Conservation (phyloP, 106 monocot species). For the Phalaenopsis equestris region DNA sequence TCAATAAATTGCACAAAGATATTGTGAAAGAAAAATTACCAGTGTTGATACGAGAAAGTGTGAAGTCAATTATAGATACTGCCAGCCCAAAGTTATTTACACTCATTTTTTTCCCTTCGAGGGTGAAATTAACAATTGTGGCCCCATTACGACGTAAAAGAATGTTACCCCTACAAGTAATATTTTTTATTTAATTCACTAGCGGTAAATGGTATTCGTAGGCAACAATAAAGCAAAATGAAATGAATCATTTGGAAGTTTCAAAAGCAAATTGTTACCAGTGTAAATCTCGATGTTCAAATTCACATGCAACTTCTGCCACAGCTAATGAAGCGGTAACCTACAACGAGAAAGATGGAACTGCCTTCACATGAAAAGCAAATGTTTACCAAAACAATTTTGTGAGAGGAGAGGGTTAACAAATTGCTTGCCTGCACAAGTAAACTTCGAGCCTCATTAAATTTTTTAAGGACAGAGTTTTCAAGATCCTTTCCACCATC, state of each 20-base stretch:
- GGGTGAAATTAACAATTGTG: conserved; percentile 31
- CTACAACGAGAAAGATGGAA: conserved; percentile 21
- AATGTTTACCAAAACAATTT: neutral
- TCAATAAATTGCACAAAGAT: neutral
- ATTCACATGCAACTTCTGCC: conserved; percentile 88
- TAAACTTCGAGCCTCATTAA: conserved; percentile 80
- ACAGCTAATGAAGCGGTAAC: conserved; percentile 84
- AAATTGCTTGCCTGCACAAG: conserved; percentile 50
- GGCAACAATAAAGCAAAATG: conserved; percentile 11
- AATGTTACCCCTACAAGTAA: conserved; percentile 83
- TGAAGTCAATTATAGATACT: conserved; percentile 90
- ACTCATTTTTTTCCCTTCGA: conserved; percentile 56
- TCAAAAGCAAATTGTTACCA: conserved; percentile 32
- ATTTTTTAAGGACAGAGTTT: conserved; percentile 70
- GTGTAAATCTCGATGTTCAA: conserved; percentile 98
- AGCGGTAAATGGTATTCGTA: neutral
- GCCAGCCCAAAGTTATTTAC: conserved; percentile 62
- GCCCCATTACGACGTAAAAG: conserved; percentile 51
- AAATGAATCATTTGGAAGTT: conserved; percentile 1
- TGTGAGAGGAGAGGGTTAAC: neutral
- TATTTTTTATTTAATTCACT: neutral
- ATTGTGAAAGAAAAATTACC: conserved; percentile 30
- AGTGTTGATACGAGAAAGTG: conserved; percentile 88
- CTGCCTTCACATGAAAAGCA: neutral
- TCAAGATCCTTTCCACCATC: conserved; percentile 97